phyloP scores from a whole-genome alignment of 257 asterid genomes.

The Verbena officinalis region DNA sequence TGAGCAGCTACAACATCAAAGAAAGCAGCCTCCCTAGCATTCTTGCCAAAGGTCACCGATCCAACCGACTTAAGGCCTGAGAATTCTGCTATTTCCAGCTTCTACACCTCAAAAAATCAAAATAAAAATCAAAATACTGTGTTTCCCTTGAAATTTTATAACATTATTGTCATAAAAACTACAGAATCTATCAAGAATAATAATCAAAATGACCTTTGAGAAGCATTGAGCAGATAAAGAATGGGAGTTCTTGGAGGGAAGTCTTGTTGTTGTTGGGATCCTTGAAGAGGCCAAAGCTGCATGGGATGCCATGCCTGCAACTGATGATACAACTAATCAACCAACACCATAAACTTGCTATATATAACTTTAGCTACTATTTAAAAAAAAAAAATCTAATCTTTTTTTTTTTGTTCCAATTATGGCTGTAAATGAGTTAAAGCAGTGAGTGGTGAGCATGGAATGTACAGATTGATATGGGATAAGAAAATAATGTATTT shows the following conservation, averaged over 20 bases:
- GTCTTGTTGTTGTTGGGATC: conserved; percentile 60
- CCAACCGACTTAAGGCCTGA: conserved; percentile 71
- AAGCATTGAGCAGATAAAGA: conserved; percentile 57
- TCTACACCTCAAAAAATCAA: conserved; percentile 40
- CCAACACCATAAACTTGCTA: not conserved
- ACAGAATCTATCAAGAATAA: no score
- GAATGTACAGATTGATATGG: conserved; percentile 34
- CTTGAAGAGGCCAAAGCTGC: conserved; percentile 81
- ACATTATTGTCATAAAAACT: no score
- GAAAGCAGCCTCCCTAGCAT: conserved; percentile 59
- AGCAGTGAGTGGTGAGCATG: conserved; percentile 52
- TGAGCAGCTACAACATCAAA: conserved; percentile 72
- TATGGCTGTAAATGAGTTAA: conserved; percentile 45
- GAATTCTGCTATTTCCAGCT: conserved; percentile 66
- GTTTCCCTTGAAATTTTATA: no score
- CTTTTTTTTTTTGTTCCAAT: no score
- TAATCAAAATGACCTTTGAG: conserved; percentile 47
- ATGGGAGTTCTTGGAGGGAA: conserved; percentile 51
- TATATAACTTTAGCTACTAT: conserved; percentile 21
- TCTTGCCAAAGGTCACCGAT: conserved; percentile 54
- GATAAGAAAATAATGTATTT: conserved; percentile 54
- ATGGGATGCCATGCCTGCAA: conserved; percentile 67
- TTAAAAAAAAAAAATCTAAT: no score
- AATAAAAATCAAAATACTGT: not conserved
- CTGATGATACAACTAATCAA: conserved; percentile 20